These are phyloP conservation scores for Trametes meyenii DNA, from an alignment of 768 basidiomycete genomes.

Conservation along the genomic window DNA sequence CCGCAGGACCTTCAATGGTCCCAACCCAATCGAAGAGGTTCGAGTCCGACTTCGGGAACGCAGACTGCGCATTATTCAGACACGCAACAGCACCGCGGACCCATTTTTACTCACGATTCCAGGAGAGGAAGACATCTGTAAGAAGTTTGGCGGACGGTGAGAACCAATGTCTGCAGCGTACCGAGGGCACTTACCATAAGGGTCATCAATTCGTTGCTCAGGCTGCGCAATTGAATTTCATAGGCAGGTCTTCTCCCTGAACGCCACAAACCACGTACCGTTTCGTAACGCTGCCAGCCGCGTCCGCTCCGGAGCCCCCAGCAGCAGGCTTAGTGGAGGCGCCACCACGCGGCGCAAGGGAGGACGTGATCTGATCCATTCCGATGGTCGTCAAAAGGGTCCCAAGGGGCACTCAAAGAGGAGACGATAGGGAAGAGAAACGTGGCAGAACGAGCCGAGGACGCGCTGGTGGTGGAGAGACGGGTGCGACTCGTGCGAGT, in stretches of 20 bases:
- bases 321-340: conserved; percentile 59
- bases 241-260: conserved; percentile 1
- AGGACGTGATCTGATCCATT: conserved; percentile 76
- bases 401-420: not conserved
- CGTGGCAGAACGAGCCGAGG: not conserved
- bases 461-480: conserved; percentile 23
- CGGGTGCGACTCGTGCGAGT: conserved; percentile 2
- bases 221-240: conserved; percentile 41
- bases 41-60: conserved; percentile 85
- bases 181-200: conserved; percentile 65
- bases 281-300: conserved; percentile 81
- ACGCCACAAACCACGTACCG: conserved; percentile 47
- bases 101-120: conserved; percentile 66
- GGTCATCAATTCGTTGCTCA: conserved; percentile 85
- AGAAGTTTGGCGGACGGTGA: conserved; percentile 1
- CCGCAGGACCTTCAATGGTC: conserved; percentile 80
- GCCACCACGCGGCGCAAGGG: conserved; percentile 55
- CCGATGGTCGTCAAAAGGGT: not conserved
- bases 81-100: not conserved
- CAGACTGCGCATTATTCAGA: conserved; percentile 55
- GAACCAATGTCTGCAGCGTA: not conserved
- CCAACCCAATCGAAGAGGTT: conserved; percentile 92
- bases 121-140: conserved; percentile 85
- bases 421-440: not conserved
- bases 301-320: conserved; percentile 54